These are phyloP conservation scores for Alternaria novae-zelandiae DNA, from an alignment of 2,329 filamentous ascomycete species.

Conservation along the genomic window DNA sequence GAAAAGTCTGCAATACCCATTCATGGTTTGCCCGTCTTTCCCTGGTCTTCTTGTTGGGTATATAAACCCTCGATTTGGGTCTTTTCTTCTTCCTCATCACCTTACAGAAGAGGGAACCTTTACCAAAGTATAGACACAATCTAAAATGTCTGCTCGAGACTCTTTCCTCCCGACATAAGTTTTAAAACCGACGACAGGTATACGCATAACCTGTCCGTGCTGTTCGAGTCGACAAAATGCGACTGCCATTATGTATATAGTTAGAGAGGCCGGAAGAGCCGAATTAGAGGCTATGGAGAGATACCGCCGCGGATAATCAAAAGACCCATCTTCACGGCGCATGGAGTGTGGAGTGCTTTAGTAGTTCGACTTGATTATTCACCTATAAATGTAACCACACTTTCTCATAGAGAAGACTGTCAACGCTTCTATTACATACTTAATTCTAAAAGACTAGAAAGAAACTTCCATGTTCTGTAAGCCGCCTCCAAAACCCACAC, in stretches of 20 bases:
- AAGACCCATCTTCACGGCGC: not conserved
- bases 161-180: not conserved
- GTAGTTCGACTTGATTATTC: not conserved
- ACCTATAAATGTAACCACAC: too few relatives aligned
- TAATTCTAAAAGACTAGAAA: too few relatives aligned
- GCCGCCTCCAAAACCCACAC: too few relatives aligned
- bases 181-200: not conserved
- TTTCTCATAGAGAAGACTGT: accelerated
- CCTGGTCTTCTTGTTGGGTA: not conserved
- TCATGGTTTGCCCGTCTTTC: not conserved
- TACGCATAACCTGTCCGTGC: not conserved
- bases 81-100: too few relatives aligned
- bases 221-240: not conserved
- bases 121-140: too few relatives aligned
- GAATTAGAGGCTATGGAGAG: not conserved
- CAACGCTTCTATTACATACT: too few relatives aligned
- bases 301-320: accelerated
- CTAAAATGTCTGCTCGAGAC: not conserved
- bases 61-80: not conserved
- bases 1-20: too few relatives aligned
- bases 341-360: not conserved
- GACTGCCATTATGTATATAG: not conserved
- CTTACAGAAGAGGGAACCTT: too few relatives aligned
- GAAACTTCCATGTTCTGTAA: too few relatives aligned
- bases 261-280: not conserved